phyloP scores from a whole-genome alignment of 768 basidiomycete genomes.

The Mycena galericulata region DNA sequence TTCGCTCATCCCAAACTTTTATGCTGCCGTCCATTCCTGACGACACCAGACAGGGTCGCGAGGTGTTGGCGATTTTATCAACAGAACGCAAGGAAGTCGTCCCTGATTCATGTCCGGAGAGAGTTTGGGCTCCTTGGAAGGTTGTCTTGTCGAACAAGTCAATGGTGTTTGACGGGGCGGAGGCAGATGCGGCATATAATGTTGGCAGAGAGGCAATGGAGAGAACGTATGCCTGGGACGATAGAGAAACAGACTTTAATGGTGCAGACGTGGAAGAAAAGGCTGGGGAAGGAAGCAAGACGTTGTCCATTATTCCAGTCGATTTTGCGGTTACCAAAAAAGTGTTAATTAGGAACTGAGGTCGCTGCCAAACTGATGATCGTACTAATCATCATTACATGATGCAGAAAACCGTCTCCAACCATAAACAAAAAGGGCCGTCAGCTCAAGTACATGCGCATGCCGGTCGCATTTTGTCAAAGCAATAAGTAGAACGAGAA shows the following conservation, averaged over 20 bases:
- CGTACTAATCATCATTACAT: too few relatives aligned
- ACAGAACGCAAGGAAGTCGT: slow-evolving; percentile 68
- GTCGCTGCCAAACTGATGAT: background rate
- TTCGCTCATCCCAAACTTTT: slow-evolving; percentile 81
- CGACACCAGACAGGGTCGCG: slow-evolving; percentile 64
- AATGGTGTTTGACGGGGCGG: slow-evolving; percentile 74
- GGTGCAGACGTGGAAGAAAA: slow-evolving; percentile 34
- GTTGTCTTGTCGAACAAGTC: slow-evolving; percentile 73
- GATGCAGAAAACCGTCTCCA: too few relatives aligned
- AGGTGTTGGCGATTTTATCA: slow-evolving; percentile 52
- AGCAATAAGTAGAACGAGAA: too few relatives aligned
- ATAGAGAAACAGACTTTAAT: slow-evolving; percentile 46
- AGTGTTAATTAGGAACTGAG: background rate
- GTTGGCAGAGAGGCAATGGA: slow-evolving; percentile 61
- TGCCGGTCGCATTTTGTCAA: too few relatives aligned
- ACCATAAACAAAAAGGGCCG: too few relatives aligned
- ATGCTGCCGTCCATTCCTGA: slow-evolving; percentile 80
- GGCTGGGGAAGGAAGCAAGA: slow-evolving; percentile 23
- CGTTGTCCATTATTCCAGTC: slow-evolving; percentile 4
- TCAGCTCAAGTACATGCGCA: too few relatives aligned
- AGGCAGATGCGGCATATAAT: slow-evolving; percentile 70
- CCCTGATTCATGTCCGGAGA: slow-evolving; percentile 68
- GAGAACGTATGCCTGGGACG: slow-evolving; percentile 68
- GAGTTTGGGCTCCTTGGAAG: slow-evolving; percentile 56
- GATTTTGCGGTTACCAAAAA: background rate